Evolutionary conservation across 177 flowering plant genomes (phyloP), one percentile per base, ranked within the genome.

Genomic region (Vitis hybrid): DNA sequence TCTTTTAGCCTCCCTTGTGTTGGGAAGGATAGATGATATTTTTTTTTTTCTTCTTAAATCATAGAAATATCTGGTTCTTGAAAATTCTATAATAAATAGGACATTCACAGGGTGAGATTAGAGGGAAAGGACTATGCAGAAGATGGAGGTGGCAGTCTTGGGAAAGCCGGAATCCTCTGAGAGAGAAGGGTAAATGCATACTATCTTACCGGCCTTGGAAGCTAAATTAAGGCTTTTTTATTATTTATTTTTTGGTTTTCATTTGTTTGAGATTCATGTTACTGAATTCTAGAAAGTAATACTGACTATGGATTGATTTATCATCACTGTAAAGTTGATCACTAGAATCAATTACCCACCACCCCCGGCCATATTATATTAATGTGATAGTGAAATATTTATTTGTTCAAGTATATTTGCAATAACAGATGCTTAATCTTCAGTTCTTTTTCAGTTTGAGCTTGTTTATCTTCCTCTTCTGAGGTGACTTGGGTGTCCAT

Each of bases 241-340:
- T 53, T 53, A 13, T 53, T 15, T 53, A 10, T 16, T 53, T 53
- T 62, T 10, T 12, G 2, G n/a, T 33, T 33, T 29, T 61, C 49
- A 2, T 31, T 31, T 61, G 1, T 26, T 29, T 60, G 33, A 9
- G 15, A 61, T 39, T 39, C 45, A 39, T 39, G 49, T 31, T 31
- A 13, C 10, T 31, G 64, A 6, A 61, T 4, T 20, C 62, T 26
- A 15, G 4, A 51, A 72, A 31, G 51, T 66, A 52, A 15, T 15
- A 51, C 55, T 61, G 66, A 67, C 60, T 57, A 12, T 62, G 45
- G 45, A 19, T 65, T 53, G 49, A n/a, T 67, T 63, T 53, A 39
- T 39, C 15, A 15, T 74, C 65, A 45, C 49, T 70, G 73, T 70
- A 69, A 70, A 74, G 77, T 70, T 60, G 65, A 59, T 52, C 29